These are phyloP conservation scores for Aspergillus cejpii DNA, from an alignment of 2,329 filamentous ascomycete species.

Conservation along the genomic window DNA sequence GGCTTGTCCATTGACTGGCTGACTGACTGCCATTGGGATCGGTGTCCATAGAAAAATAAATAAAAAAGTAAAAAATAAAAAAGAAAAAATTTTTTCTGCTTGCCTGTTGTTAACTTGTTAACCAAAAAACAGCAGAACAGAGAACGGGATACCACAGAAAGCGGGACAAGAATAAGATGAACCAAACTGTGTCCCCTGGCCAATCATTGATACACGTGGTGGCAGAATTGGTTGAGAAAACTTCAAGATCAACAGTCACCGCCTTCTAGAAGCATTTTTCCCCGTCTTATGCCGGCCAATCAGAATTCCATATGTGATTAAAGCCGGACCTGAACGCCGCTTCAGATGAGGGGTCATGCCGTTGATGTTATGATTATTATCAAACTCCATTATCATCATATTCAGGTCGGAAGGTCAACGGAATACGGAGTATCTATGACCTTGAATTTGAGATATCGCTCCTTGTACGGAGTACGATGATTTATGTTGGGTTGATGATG, in stretches of 20 bases:
- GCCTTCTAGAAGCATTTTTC: constrained; percentile 10
- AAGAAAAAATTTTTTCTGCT: background rate
- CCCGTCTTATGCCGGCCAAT: constrained; percentile 8
- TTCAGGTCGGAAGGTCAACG: too few species aligned
- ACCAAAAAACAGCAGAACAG: too few species aligned
- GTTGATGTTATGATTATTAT: background rate
- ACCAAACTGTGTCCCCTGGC: constrained; percentile 11
- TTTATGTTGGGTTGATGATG: too few species aligned
- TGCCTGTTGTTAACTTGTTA: background rate
- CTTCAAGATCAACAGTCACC: constrained; percentile 13
- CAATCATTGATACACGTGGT: constrained; percentile 30
- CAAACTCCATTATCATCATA: too few species aligned
- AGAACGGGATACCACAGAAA: too few species aligned
- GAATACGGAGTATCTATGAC: background rate
- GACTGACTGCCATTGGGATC: background rate
- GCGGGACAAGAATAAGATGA: constrained; percentile 6
- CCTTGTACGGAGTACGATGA: too few species aligned
- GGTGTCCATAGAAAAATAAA: too few species aligned
- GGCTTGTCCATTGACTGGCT: background rate
- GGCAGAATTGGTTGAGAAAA: constrained; percentile 20
- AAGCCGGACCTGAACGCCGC: background rate
- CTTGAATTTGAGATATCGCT: too few species aligned
- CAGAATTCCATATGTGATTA: background rate
- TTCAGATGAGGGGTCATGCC: background rate
- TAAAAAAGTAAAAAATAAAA: background rate